Conservation (phyloP, 129 eudicot genomes). For the Helichrysum umbraculigerum region DNA sequence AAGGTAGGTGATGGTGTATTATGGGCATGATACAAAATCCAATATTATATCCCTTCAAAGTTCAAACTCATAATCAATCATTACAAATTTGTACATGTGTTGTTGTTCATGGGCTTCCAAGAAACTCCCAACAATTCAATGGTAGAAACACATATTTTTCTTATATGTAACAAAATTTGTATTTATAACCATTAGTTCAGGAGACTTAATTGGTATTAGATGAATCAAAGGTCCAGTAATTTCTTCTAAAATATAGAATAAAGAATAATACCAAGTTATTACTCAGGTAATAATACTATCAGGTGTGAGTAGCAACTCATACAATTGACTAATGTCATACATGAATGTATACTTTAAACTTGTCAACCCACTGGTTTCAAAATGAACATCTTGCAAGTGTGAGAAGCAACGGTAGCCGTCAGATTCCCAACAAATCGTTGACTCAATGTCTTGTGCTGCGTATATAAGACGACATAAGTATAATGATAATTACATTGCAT, state of each 20-base stretch:
- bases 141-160: no score
- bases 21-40: neutral
- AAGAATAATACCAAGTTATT: no score
- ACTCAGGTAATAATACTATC: no score
- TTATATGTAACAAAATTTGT: no score
- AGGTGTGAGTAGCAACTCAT: no score
- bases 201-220: neutral
- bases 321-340: no score
- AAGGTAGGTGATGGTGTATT: neutral
- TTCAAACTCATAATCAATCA: neutral
- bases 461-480: neutral
- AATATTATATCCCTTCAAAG: neutral
- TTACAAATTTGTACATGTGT: neutral
- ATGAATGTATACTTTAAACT: neutral
- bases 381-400: constrained; percentile 74
- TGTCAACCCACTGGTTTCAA: constrained; percentile 49
- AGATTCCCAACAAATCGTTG: constrained; percentile 41
- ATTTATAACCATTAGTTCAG: neutral
- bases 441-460: constrained; percentile 67
- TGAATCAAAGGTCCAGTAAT: no score
- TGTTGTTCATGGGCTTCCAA: constrained; percentile 1
- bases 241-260: no score
- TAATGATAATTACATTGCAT: neutral
- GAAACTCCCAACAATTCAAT: neutral
- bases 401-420: constrained; percentile 53